Conservation (phyloP, 768 basidiomycete genomes). For the Mycena alexandri region DNA sequence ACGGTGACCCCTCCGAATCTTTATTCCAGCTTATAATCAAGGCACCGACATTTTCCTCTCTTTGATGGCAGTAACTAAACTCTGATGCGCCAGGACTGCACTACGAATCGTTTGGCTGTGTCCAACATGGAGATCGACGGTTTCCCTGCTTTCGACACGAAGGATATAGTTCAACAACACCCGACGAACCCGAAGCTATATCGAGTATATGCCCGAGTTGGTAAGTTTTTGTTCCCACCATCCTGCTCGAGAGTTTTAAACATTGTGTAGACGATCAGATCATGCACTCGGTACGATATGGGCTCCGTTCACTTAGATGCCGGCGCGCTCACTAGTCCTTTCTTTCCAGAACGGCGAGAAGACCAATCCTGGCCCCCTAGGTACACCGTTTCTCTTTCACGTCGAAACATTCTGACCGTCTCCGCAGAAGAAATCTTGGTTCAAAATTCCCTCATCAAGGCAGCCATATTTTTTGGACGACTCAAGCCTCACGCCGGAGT, state of each 20-base stretch:
- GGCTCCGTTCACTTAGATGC: not conserved
- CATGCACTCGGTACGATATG: constrained; percentile 17
- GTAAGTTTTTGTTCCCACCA: not conserved
- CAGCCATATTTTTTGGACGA: constrained; percentile 16
- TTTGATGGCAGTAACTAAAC: too few relatives aligned
- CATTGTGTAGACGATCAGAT: constrained; percentile 18
- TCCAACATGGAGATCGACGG: constrained; percentile 17
- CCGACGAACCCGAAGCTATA: constrained; percentile 14
- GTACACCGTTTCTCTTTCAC: not conserved
- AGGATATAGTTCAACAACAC: constrained; percentile 16
- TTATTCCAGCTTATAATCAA: constrained; percentile 22
- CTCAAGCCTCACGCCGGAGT: constrained; percentile 1
- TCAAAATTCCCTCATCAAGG: constrained; percentile 10
- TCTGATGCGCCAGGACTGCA: not conserved
- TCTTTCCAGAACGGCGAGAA: constrained; percentile 18
- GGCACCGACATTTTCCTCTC: not conserved
- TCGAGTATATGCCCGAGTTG: constrained; percentile 19
- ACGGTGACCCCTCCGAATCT: constrained; percentile 8
- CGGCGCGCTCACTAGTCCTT: not conserved
- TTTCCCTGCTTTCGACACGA: constrained; percentile 14
- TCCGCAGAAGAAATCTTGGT: constrained; percentile 7
- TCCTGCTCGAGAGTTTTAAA: not conserved
- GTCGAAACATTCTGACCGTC: not conserved
- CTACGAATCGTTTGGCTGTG: not conserved
- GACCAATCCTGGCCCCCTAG: constrained; percentile 20